Evolutionary conservation across 495 filamentous ascomycete genomes (phyloP).

Genomic region (Articulospora tetracladia): DNA sequence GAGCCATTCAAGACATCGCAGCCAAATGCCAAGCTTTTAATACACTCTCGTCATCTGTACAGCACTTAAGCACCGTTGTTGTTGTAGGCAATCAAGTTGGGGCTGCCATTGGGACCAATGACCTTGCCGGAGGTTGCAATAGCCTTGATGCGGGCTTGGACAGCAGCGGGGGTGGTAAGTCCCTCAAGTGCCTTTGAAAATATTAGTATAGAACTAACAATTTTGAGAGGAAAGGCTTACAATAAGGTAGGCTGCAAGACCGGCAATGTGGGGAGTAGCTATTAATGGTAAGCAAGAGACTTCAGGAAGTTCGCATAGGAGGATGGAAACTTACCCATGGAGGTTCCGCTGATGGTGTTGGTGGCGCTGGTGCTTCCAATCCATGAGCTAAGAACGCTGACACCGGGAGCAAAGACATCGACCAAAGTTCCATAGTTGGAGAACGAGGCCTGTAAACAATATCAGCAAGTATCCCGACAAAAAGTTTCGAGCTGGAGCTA

Average conservation of each 20-base stretch:
- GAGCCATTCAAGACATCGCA: no score
- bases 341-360: slow-evolving; percentile 55
- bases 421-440: slow-evolving; percentile 23
- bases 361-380: slow-evolving; percentile 43
- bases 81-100: slow-evolving; percentile 17
- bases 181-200: slow-evolving; percentile 18
- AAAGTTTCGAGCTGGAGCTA: no score
- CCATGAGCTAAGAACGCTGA: slow-evolving; percentile 46
- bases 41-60: neutral
- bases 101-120: neutral
- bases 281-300: no score
- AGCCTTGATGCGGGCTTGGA: slow-evolving; percentile 17
- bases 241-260: slow-evolving; percentile 55
- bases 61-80: slow-evolving; percentile 12
- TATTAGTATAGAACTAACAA: no score
- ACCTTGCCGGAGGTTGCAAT: slow-evolving; percentile 12
- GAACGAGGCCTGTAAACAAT: neutral
- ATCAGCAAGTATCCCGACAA: no score
- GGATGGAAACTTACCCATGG: slow-evolving; percentile 8
- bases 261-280: slow-evolving; percentile 58
- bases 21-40: no score
- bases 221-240: no score
- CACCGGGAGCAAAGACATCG: slow-evolving; percentile 45
- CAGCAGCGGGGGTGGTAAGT: slow-evolving; percentile 8
- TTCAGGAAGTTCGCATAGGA: no score